These are phyloP conservation scores for Zarea fungicola DNA, from an alignment of 2,329 filamentous ascomycete genomes.

Conservation along the genomic window DNA sequence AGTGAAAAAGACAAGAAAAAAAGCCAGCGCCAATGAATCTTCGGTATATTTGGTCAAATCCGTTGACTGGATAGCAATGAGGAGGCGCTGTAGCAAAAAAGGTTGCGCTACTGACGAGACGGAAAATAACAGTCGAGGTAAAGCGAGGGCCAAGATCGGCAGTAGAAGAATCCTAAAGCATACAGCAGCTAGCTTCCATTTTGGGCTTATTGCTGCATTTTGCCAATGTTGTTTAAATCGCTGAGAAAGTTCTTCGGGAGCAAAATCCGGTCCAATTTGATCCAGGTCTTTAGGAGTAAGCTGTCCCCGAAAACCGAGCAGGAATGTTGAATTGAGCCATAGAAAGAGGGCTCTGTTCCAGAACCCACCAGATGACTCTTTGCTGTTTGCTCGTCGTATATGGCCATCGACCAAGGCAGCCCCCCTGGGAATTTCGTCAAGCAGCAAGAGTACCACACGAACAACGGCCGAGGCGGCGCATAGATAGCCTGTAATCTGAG, in stretches of 20 bases:
- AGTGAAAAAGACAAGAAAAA: neutral
- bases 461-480: neutral
- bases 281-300: neutral
- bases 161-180: neutral
- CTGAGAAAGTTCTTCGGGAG: neutral
- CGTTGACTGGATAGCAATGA: neutral
- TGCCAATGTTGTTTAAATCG: neutral
- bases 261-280: neutral
- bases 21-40: neutral
- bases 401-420: neutral
- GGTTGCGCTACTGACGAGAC: neutral
- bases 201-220: neutral
- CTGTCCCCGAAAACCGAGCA: neutral
- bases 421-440: neutral
- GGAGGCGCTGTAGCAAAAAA: neutral
- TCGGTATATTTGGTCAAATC: neutral
- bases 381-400: neutral
- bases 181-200: neutral
- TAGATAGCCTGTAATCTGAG: neutral
- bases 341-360: neutral
- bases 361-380: neutral
- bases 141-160: neutral
- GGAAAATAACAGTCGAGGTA: neutral
- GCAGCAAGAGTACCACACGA: neutral
- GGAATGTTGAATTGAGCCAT: neutral